Percentiles rank a stretch among this genome's conserved stretches.
These are phyloP conservation scores for Areca catechu DNA, from an alignment of 176 grass and related monocot species.

Conservation along the genomic window DNA sequence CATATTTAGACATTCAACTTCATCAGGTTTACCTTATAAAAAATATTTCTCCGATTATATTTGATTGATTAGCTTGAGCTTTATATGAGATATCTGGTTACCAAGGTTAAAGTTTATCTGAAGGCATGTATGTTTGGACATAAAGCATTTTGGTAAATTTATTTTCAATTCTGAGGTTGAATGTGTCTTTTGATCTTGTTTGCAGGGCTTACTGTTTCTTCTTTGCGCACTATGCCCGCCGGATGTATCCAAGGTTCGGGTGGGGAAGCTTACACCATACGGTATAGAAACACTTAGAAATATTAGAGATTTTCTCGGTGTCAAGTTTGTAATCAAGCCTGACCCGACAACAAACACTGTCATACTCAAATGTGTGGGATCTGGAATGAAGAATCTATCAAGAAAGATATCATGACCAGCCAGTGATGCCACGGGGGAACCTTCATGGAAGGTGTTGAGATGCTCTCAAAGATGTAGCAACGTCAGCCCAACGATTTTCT, in stretches of 20 bases:
- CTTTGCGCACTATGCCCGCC: conserved; percentile 69
- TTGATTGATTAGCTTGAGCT: too few species aligned
- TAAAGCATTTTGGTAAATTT: too few species aligned
- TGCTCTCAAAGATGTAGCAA: too few species aligned
- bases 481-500: too few species aligned
- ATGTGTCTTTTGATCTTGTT: conserved; percentile 5
- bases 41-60: too few species aligned
- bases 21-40: too few species aligned
- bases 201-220: conserved; percentile 78
- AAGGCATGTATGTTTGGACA: too few species aligned
- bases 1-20: too few species aligned
- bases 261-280: conserved; percentile 64
- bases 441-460: too few species aligned
- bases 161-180: background rate
- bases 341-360: conserved; percentile 58
- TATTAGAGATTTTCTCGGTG: conserved; percentile 72
- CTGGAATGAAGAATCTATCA: conserved; percentile 64
- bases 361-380: conserved; percentile 70
- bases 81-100: too few species aligned
- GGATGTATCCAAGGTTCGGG: conserved; percentile 67
- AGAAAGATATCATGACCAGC: conserved; percentile 45
- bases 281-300: conserved; percentile 75
- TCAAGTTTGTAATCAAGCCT: conserved; percentile 72
- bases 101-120: too few species aligned
- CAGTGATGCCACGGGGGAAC: too few species aligned